Evolutionary conservation across 2,329 filamentous ascomycete genomes (phyloP), one percentile per base, ranked within the genome.

Genomic region (Trichoderma citrinoviride): DNA sequence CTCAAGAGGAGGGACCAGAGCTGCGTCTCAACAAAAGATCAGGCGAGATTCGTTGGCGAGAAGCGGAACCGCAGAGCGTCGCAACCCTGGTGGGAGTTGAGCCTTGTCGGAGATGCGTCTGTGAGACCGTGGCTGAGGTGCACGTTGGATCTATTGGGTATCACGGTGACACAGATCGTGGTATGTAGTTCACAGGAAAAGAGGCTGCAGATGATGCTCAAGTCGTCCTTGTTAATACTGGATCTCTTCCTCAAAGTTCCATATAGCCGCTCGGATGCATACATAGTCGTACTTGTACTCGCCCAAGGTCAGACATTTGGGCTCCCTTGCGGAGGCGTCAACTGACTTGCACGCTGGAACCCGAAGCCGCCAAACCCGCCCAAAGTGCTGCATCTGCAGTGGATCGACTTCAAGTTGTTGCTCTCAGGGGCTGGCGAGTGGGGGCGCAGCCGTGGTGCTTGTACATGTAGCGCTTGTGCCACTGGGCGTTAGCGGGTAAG

Each of bases 291-390:
- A 56, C 54, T 56, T 46, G 54, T 56, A 25, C 47, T 52, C 57
- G 23, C 43, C 50, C 57, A 40, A 61, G 47, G 47, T 29, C 23
- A 61, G 47, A 52, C 57, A 43, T 33, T 62, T 53, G 60, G 60
- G 60, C 60, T 62, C 60, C 60, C 60, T 61, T 62, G 60, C 49
- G 47, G 49, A 62, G 40, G 41, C 52, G 61, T 64, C 61, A 64
- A 64, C 61, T 64, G 61, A 64, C 61, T 50, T 64, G 60, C 37
- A 54, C 49, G 49, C 60, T 62, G 60, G 60, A 54, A 62, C 60
- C 60, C 60, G 47, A 54, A 62, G 46, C 60, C 60, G 60, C 60
- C 47, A 62, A 62, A 62, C 60, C 60, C 60, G 60, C 60, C 56
- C 60, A 62, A 46, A 54, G 23, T 44, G 52, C 44, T 52, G 54